A percentile compares a stretch with the other conserved stretches of the same genome.
Evolutionary conservation across 2,329 filamentous ascomycete species (phyloP).

Genomic region (Ophiocordyceps camponoti-saundersi): DNA sequence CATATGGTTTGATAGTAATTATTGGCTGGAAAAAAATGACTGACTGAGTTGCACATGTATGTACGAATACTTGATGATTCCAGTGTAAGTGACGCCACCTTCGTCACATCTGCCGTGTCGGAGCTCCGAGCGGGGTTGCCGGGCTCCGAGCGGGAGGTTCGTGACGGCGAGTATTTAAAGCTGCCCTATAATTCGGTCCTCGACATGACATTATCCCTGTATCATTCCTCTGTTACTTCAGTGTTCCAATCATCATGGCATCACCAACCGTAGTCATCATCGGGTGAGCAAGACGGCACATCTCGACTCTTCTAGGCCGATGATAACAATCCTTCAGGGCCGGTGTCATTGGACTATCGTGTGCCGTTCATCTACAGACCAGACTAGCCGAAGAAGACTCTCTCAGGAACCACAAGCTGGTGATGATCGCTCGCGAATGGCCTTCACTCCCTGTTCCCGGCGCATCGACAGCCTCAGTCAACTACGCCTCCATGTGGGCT

Average conservation of each 20-base stretch:
- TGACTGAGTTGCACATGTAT: no score
- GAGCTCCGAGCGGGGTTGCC: background rate
- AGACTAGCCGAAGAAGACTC: slow-evolving; percentile 2
- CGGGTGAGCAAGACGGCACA: background rate
- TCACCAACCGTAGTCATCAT: background rate
- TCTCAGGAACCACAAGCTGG: slow-evolving; percentile 3
- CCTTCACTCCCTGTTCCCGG: slow-evolving; percentile 14
- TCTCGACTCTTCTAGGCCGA: no score
- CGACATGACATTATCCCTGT: no score
- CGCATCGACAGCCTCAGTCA: slow-evolving; percentile 11
- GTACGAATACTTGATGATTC: background rate
- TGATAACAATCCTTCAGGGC: slow-evolving; percentile 20
- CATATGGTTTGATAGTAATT: no score
- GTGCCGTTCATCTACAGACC: slow-evolving; percentile 26
- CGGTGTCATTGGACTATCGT: slow-evolving; percentile 33
- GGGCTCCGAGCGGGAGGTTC: no score
- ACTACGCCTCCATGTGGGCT: slow-evolving; percentile 41
- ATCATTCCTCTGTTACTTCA: no score
- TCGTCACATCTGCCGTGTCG: background rate
- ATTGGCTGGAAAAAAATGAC: no score
- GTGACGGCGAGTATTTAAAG: no score
- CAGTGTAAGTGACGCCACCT: background rate
- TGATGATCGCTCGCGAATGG: slow-evolving; percentile 17
- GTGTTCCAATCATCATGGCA: background rate
- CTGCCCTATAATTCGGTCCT: background rate